Evolutionary conservation across 176 grass and related monocot species (phyloP).

Genomic region (Carex cristatella): DNA sequence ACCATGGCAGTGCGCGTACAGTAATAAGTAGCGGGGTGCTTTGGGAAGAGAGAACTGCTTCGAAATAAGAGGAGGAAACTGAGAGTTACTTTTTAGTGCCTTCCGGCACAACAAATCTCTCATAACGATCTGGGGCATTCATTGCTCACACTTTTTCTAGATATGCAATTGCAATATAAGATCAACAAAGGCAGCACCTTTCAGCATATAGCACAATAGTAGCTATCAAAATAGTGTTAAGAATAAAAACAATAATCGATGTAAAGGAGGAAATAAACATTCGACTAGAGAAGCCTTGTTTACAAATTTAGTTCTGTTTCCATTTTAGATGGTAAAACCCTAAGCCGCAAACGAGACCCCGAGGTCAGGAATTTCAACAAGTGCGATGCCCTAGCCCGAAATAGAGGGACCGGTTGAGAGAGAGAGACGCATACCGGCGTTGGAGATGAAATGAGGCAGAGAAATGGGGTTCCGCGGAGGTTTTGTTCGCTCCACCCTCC

Average conservation of each 20-base stretch:
- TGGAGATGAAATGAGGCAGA: not conserved
- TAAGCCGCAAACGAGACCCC: not conserved
- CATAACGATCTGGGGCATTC: conserved; percentile 55
- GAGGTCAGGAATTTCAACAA: not conserved
- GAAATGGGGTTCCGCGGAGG: not conserved
- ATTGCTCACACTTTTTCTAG: conserved; percentile 13
- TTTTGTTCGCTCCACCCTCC: not conserved
- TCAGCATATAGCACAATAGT: not conserved
- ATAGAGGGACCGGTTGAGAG: not conserved
- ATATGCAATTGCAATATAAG: not conserved
- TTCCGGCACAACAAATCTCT: conserved; percentile 49
- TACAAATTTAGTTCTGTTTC: not conserved
- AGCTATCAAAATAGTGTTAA: not conserved
- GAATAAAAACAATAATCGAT: not conserved
- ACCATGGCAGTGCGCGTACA: not conserved
- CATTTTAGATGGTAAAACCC: not conserved
- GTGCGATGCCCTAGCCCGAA: not conserved
- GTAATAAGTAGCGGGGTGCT: not conserved
- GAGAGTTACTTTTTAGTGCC: conserved; percentile 39
- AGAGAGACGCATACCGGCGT: not conserved
- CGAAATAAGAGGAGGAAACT: not conserved
- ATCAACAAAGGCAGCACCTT: not conserved
- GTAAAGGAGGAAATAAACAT: not conserved
- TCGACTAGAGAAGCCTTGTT: not conserved
- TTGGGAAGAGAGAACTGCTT: not conserved